Base-by-base conservation (phyloP, 768 basidiomycete species). In the Candolleomyces eurysporus region DNA sequence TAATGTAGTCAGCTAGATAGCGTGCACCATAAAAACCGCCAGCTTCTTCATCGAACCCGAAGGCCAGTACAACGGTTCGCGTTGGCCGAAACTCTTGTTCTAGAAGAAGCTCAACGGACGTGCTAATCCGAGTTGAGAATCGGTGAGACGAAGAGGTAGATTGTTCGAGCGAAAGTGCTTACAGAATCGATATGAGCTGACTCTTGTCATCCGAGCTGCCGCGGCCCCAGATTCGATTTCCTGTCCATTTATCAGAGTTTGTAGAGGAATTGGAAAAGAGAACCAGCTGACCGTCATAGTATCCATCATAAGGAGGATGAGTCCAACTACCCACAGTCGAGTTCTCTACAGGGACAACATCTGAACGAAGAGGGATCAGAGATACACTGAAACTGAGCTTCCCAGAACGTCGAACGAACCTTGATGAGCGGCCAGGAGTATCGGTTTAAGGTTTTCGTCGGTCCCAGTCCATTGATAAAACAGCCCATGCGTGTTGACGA, bases 1-100 rank as follows among this genome's bases (percentile, higher is more conserved):
- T 64, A 10, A 74, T 64, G 43, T 69, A 50, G 17, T 64, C 62
- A 10, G 59, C 71, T 45, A 74, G 70, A 46, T 68, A 69, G 10
- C 57, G 60, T 5, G 73, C 73, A 2, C 73, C 73, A 48, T 67
- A 63, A 3, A 69, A 69, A 2, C 73, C 73, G 56, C 70, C 69
- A 10, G 73, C 70, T 65, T n/a, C n/a, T n/a, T 74, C 73, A 50
- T 74, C 73, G 61, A 73, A 72, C 7, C 73, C 73, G 43, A 74
- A 74, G 0, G 73, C 70, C 2, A 74, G 65, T 10, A 74, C 69
- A 19, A 74, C 62, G 8, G 69, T 71, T 45, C 72, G 60, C n/a
- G 60, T 26, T 3, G 73, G 73, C 5, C 56, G 65, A 69, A 72
- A 74, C 8, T 63, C 61, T 45, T 22, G 60, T 6, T 60, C 57